Evolutionary conservation across 345 rosid genomes (phyloP), one percentile per base, ranked within the genome.

Genomic region (Populus nigra): DNA sequence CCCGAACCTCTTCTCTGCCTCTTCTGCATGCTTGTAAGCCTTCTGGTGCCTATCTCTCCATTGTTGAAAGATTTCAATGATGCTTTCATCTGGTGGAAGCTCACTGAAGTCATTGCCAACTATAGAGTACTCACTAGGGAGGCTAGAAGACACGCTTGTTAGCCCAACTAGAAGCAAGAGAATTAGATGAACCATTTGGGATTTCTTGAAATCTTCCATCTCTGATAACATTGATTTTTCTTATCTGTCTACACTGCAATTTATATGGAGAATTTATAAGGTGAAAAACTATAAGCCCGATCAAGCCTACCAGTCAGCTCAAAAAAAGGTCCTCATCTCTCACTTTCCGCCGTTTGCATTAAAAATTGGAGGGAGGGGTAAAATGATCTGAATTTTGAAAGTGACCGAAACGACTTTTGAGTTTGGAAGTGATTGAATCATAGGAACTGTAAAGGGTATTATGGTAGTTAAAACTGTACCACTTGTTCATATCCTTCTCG

Each of bases 41-140:
- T 89, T 91, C 35, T 76, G n/a, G 68, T 91, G 88, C 85, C 85
- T 85, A 41, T 63, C 82, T 77, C 80, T 85, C 94, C 94, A 91
- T 31, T 61, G 69, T 53, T 78, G 81, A 75, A 90, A 91, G 25
- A 91, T 77, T 73, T 89, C 87, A n/a, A 81, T 31, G 47, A 84
- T 76, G 11, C 82, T 65, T 67, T 87, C 88, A 62, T 90, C 90
- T 2, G 91, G 80, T 7, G 81, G 73, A 8, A 83, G 53, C 65
- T 81, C 87, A 23, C 81, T 80, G 0, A 53, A 49, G 61, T 85
- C 80, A 38, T 75, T 77, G 27, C 79, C 85, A 27, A 88, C 71
- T 55, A 89, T 84, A 22, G 94, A 87, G 85, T 86, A 88, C 35
- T 86, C 76, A 62, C 73, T 68, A 0, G 90, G 88, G 43, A 83